phyloP scores from a whole-genome alignment of 2,329 filamentous ascomycete species.

The Fusarium azukiicola region DNA sequence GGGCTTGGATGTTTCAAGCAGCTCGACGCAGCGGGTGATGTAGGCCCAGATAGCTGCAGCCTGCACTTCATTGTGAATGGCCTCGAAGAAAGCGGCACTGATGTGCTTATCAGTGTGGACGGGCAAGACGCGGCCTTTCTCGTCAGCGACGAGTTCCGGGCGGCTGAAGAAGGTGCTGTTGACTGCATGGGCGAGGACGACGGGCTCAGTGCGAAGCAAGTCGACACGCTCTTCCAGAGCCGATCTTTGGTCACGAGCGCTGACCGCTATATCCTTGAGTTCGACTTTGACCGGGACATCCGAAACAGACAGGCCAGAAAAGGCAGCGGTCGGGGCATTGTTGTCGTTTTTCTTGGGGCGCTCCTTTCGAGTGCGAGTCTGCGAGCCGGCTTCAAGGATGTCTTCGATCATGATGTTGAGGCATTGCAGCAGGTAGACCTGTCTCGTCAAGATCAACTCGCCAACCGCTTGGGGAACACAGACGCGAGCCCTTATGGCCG shows the following conservation, averaged over 20 bases:
- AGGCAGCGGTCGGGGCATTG: not conserved
- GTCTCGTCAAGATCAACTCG: no score
- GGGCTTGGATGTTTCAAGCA: slow-evolving; percentile 52
- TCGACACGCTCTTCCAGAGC: no score
- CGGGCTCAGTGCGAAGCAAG: no score
- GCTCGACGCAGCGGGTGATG: slow-evolving; percentile 60
- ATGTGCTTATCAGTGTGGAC: slow-evolving; percentile 66
- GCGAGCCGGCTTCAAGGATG: not conserved
- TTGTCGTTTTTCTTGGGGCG: no score
- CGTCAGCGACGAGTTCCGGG: slow-evolving; percentile 68
- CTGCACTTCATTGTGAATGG: slow-evolving; percentile 61
- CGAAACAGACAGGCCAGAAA: slow-evolving; percentile 44
- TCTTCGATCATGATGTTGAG: no score
- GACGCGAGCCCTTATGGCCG: no score
- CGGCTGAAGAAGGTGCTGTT: slow-evolving; percentile 59
- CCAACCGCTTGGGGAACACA: no score
- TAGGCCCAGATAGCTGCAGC: slow-evolving; percentile 66
- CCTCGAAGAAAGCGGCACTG: slow-evolving; percentile 66
- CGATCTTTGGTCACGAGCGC: no score
- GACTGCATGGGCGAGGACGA: no score
- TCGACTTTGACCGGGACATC: no score
- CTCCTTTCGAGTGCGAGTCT: not conserved
- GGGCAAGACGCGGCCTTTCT: slow-evolving; percentile 65
- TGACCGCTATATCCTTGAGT: no score
- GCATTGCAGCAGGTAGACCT: no score